These are phyloP conservation scores for Celoporthe dispersa DNA, from an alignment of 2,329 filamentous ascomycete genomes.

Conservation along the genomic window DNA sequence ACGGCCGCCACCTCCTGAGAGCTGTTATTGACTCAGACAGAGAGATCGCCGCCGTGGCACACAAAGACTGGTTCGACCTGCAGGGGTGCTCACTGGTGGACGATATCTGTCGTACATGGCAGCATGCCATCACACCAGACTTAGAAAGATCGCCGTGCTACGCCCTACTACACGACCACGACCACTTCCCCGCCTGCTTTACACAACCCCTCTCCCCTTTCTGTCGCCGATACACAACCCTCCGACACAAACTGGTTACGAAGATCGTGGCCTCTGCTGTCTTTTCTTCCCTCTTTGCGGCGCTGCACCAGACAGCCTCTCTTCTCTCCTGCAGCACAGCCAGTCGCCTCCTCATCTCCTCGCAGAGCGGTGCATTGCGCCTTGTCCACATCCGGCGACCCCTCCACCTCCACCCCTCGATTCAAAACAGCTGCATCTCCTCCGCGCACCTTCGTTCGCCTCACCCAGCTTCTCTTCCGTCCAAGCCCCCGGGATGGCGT, in stretches of 20 bases:
- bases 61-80: conserved; percentile 14
- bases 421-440: not conserved
- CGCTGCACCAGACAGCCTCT: not conserved
- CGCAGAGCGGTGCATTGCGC: conserved; percentile 14
- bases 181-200: conserved; percentile 11
- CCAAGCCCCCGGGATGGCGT: conserved; percentile 52
- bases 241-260: conserved; percentile 13
- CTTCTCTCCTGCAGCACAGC: not conserved
- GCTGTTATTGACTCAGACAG: conserved; percentile 10
- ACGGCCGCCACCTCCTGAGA: conserved; percentile 5
- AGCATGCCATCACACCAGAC: conserved; percentile 24
- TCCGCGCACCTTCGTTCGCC: not conserved
- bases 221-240: conserved; percentile 13
- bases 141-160: conserved; percentile 19
- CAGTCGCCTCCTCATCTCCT: conserved; percentile 1
- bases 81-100: not conserved
- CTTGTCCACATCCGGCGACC: conserved; percentile 20
- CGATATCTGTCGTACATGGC: conserved; percentile 13
- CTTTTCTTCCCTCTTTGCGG: conserved; percentile 7
- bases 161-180: conserved; percentile 5
- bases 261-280: conserved; percentile 11
- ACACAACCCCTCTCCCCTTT: conserved; percentile 18
- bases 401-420: conserved; percentile 13
- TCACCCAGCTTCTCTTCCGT: not conserved
- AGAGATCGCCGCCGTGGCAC: conserved; percentile 8